Conservation (phyloP, 306 rosid species). For the Prunus fruticosa region DNA sequence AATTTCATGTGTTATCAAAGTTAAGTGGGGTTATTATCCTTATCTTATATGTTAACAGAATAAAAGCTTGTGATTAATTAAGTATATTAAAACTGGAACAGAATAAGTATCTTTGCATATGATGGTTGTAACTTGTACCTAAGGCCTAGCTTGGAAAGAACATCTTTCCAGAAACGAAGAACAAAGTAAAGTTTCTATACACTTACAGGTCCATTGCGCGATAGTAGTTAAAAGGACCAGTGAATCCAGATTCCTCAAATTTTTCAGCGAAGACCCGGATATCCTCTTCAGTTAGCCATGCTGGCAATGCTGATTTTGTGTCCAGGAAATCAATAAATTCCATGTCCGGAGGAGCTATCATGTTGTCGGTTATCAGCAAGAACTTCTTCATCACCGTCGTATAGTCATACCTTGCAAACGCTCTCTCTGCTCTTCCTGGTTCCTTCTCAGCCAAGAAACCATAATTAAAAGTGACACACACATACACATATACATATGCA, state of each 20-base stretch:
- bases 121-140: conserved; percentile 13
- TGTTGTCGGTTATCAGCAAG: conserved; percentile 28
- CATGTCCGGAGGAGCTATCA: conserved; percentile 59
- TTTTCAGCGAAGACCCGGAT: conserved; percentile 63
- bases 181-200: background rate
- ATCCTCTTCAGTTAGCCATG: conserved; percentile 77
- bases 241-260: conserved; percentile 76
- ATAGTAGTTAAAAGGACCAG: conserved; percentile 73
- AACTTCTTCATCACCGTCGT: conserved; percentile 71
- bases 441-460: conserved; percentile 40
- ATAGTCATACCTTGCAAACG: conserved; percentile 76
- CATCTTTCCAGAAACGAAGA: too few species aligned
- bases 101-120: background rate
- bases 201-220: conserved; percentile 74
- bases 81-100: background rate
- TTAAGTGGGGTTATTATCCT: background rate
- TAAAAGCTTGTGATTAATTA: too few species aligned
- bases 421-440: conserved; percentile 77
- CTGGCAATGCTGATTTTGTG: conserved; percentile 55
- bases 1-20: too few species aligned
- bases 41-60: background rate
- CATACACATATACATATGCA: background rate
- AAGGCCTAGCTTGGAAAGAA: background rate
- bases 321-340: conserved; percentile 65
- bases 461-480: background rate